phyloP scores from a whole-genome alignment of 306 rosid species.

The Cucurbita pepo region DNA sequence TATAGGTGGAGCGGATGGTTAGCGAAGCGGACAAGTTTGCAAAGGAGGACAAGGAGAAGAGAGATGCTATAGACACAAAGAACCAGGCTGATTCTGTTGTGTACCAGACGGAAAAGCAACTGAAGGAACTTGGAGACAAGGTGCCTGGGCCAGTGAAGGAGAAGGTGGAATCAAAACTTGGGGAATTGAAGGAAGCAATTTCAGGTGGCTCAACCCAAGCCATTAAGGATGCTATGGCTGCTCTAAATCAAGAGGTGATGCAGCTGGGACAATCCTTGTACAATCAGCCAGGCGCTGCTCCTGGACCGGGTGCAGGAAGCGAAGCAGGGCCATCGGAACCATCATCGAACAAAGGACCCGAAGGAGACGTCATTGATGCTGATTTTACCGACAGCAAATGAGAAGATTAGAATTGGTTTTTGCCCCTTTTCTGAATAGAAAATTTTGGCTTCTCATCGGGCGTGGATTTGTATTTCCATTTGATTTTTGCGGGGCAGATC shows the following conservation, averaged over 20 bases:
- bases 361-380: constrained; percentile 80
- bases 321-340: constrained; percentile 63
- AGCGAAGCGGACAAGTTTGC: constrained; percentile 63
- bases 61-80: constrained; percentile 83
- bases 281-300: constrained; percentile 57
- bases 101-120: constrained; percentile 87
- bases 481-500: background rate
- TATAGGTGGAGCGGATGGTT: constrained; percentile 76
- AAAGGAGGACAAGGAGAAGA: constrained; percentile 82
- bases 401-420: background rate
- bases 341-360: constrained; percentile 47
- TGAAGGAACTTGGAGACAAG: constrained; percentile 88
- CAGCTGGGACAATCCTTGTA: constrained; percentile 79
- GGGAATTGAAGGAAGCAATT: constrained; percentile 72
- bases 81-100: constrained; percentile 91
- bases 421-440: background rate
- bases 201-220: constrained; percentile 59
- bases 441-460: background rate
- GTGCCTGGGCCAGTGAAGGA: constrained; percentile 80
- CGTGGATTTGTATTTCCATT: background rate
- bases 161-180: constrained; percentile 77
- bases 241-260: constrained; percentile 94
- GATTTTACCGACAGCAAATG: constrained; percentile 72
- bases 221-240: constrained; percentile 78
- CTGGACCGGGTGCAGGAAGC: constrained; percentile 33